These are phyloP conservation scores for Porphyra umbilicalis DNA, from an alignment of 31 red algal genomes.

Conservation along the genomic window DNA sequence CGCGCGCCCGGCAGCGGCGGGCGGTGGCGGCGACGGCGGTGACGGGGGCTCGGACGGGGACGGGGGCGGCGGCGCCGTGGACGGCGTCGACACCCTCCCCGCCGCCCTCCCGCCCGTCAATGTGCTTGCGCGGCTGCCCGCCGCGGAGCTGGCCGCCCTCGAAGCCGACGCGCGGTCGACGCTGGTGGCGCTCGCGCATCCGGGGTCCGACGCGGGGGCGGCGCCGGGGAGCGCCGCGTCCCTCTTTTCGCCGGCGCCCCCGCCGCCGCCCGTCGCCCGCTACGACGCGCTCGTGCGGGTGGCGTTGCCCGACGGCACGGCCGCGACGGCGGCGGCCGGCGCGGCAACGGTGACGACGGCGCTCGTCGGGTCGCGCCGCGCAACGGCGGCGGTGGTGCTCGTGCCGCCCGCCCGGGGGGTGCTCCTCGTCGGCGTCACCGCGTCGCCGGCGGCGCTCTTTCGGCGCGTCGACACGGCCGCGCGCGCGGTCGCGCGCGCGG, in stretches of 20 bases:
- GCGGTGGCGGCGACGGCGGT: background rate
- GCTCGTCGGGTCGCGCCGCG: background rate
- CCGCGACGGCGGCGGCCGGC: background rate
- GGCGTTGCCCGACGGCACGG: background rate
- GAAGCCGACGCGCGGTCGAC: background rate
- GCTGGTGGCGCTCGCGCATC: background rate
- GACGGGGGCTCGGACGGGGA: background rate
- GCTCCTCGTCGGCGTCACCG: background rate
- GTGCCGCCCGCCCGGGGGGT: background rate
- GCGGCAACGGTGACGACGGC: background rate
- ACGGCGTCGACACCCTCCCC: background rate
- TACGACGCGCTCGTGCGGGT: background rate
- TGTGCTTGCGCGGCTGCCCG: background rate
- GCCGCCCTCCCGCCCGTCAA: background rate
- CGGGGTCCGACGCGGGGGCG: background rate
- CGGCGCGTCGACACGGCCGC: background rate
- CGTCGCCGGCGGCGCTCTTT: background rate
- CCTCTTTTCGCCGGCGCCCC: background rate
- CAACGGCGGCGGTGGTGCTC: background rate
- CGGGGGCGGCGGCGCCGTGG: background rate
- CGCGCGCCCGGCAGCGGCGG: background rate
- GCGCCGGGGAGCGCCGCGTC: background rate
- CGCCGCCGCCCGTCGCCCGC: background rate
- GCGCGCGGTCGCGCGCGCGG: background rate
- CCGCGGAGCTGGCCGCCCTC: background rate